Evolutionary conservation across 257 asterid species (phyloP).

Genomic region (Solanum paucissectum): DNA sequence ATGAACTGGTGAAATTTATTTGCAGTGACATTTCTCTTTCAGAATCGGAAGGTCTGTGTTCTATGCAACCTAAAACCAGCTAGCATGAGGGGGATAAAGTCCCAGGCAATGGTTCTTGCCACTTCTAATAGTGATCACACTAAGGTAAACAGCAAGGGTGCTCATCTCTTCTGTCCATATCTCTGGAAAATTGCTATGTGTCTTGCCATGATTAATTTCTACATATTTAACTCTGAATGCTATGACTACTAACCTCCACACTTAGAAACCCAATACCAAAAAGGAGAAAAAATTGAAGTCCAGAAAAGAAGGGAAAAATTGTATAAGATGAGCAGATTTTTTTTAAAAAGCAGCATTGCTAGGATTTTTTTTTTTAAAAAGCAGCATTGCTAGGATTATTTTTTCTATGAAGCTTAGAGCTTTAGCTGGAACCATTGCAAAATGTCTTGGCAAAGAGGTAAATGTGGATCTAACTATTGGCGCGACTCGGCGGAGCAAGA

Average conservation of each 20-base stretch:
- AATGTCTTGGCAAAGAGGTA: background rate
- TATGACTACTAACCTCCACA: background rate
- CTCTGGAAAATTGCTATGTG: background rate
- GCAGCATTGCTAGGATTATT: background rate
- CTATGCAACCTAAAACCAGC: constrained; percentile 98
- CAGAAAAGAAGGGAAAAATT: background rate
- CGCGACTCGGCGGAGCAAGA: background rate
- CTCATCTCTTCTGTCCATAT: background rate
- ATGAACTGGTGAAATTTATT: background rate
- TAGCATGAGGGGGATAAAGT: constrained; percentile 82
- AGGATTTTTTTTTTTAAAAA: rapidly evolving
- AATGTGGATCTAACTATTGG: background rate
- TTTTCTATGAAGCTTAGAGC: background rate
- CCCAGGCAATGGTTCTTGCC: constrained; percentile 98
- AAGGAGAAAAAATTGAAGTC: background rate
- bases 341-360: no score
- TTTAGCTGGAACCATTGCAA: background rate
- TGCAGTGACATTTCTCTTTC: constrained; percentile 2
- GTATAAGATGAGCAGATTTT: background rate
- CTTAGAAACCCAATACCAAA: background rate
- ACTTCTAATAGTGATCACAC: constrained; percentile 68
- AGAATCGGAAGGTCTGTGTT: constrained; percentile 95
- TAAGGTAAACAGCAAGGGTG: constrained; percentile 34
- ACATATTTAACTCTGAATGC: background rate
- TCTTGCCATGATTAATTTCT: background rate